These are phyloP conservation scores for Trametes elegans DNA, from an alignment of 768 basidiomycete genomes.

Conservation along the genomic window DNA sequence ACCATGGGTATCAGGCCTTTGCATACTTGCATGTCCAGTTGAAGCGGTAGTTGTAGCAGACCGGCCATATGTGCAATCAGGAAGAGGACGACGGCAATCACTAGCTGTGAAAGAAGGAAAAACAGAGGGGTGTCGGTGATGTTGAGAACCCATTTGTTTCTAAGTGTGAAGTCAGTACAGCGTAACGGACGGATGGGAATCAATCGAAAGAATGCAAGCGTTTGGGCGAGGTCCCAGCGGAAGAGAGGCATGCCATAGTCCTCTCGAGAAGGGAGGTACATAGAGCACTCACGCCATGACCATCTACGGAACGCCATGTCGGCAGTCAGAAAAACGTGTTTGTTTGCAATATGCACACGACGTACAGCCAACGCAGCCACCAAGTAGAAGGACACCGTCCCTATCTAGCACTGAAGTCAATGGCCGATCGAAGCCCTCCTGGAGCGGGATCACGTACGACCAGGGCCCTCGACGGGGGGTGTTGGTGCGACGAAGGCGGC, in stretches of 20 bases:
- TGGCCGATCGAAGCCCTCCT: not conserved
- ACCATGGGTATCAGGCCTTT: conserved; percentile 78
- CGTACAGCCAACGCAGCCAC: conserved; percentile 85
- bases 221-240: too few relatives aligned
- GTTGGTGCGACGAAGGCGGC: conserved; percentile 17
- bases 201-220: too few relatives aligned
- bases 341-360: conserved; percentile 20
- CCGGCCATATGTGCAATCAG: conserved; percentile 58
- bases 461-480: conserved; percentile 40
- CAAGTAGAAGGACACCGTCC: conserved; percentile 82
- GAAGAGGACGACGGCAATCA: conserved; percentile 79
- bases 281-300: conserved; percentile 71
- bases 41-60: conserved; percentile 63
- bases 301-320: conserved; percentile 61
- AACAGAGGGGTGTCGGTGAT: conserved; percentile 74
- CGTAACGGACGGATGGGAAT: too few relatives aligned
- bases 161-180: conserved; percentile 30
- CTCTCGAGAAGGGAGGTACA: not conserved
- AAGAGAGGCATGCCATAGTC: not conserved
- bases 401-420: conserved; percentile 43
- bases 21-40: conserved; percentile 60
- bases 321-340: not conserved
- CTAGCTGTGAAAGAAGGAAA: conserved; percentile 79
- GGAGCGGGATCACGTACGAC: conserved; percentile 37
- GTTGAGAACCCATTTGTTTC: conserved; percentile 92